These are phyloP conservation scores for Tetraselmis striata DNA, from an alignment of 139 green algal genomes.

Conservation along the genomic window DNA sequence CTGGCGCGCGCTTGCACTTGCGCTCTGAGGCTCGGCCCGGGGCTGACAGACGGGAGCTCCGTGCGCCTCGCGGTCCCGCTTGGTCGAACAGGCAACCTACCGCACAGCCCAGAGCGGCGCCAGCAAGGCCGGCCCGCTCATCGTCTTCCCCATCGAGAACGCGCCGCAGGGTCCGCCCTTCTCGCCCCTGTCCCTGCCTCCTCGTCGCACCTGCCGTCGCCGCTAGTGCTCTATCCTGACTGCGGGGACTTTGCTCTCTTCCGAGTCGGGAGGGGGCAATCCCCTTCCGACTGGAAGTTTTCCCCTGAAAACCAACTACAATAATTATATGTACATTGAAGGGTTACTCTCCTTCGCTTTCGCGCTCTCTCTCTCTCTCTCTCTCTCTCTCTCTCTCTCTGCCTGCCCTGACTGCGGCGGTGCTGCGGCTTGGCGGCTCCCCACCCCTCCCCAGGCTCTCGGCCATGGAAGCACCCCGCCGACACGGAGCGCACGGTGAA, in stretches of 20 bases:
- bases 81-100: neutral
- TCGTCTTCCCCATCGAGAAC: neutral
- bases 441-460: neutral
- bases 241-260: too few species aligned
- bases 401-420: too few species aligned
- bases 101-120: neutral
- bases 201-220: too few species aligned
- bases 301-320: neutral
- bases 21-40: too few species aligned
- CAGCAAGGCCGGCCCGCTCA: neutral
- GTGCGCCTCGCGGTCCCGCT: too few species aligned
- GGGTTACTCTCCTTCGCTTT: neutral
- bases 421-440: too few species aligned
- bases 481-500: neutral
- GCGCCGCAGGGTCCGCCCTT: neutral
- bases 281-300: neutral
- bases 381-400: too few species aligned
- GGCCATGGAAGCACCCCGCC: neutral
- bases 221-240: too few species aligned
- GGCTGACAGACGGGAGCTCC: too few species aligned
- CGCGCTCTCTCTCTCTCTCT: too few species aligned
- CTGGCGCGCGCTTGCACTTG: neutral
- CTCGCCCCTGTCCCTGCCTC: neutral
- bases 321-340: neutral
- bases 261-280: too few species aligned